These are phyloP conservation scores for Pseudogymnoascus sp. DNA, from an alignment of 2,329 filamentous ascomycete species.

Conservation along the genomic window DNA sequence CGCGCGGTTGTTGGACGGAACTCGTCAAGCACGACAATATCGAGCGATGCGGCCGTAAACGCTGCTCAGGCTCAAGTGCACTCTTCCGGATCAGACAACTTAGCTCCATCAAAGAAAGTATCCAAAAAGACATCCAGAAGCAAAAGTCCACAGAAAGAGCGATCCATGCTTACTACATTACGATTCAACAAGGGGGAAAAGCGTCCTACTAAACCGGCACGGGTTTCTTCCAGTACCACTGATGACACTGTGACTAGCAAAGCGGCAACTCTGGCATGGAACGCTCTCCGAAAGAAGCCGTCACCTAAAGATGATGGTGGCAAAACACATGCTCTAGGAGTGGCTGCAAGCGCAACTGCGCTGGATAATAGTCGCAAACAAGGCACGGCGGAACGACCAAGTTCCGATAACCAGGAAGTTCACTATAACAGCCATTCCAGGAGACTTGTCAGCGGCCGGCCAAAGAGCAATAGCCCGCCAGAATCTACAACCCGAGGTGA, in stretches of 20 bases:
- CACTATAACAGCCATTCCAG: constrained; percentile 27
- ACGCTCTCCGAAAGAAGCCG: constrained; percentile 28
- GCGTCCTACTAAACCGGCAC: constrained; percentile 34
- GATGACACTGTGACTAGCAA: constrained; percentile 46
- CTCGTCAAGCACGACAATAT: constrained; percentile 8
- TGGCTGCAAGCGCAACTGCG: constrained; percentile 19
- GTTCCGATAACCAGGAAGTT: constrained; percentile 18
- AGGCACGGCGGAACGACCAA: constrained; percentile 6
- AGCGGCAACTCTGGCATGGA: constrained; percentile 57
- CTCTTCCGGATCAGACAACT: constrained; percentile 15
- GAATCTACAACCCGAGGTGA: constrained; percentile 17
- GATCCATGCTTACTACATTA: constrained; percentile 53
- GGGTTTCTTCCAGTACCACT: constrained; percentile 25
- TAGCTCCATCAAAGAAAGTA: constrained; percentile 16
- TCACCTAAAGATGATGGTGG: constrained; percentile 19
- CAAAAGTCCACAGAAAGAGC: constrained; percentile 48
- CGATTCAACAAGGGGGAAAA: constrained; percentile 41
- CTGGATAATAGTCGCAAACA: constrained; percentile 19
- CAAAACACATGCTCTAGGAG: constrained; percentile 23
- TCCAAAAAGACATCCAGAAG: constrained; percentile 34
- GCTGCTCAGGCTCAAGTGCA: neutral
- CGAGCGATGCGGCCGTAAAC: neutral
- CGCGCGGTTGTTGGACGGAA: constrained; percentile 31
- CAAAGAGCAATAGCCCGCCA: constrained; percentile 13
- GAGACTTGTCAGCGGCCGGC: constrained; percentile 20